These are phyloP conservation scores for Cladosporium velox DNA, from an alignment of 2,329 filamentous ascomycete genomes.

Conservation along the genomic window DNA sequence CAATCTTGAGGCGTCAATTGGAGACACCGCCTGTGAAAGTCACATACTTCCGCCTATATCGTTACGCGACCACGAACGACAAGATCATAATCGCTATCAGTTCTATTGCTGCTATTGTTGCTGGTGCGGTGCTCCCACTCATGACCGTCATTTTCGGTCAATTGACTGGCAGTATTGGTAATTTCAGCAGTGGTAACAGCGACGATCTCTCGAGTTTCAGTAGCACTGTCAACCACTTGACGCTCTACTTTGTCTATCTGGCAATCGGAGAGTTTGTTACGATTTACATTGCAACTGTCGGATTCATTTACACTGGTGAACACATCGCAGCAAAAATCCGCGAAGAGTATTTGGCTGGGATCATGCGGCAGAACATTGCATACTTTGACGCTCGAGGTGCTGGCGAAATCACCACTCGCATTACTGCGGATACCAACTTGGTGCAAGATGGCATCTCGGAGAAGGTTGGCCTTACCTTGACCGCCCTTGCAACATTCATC, in stretches of 20 bases:
- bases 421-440: constrained; percentile 90
- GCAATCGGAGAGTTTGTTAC: constrained; percentile 77
- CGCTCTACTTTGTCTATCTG: constrained; percentile 84
- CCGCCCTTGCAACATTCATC: constrained; percentile 77
- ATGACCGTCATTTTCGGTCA: constrained; percentile 69
- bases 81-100: constrained; percentile 43
- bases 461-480: constrained; percentile 77
- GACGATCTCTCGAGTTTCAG: constrained; percentile 53
- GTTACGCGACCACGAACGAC: constrained; percentile 48
- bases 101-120: constrained; percentile 39
- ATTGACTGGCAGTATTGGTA: constrained; percentile 70
- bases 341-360: no score
- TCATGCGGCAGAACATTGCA: no score
- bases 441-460: constrained; percentile 93
- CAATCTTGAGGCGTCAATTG: constrained; percentile 42
- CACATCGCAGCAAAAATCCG: constrained; percentile 49
- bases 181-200: constrained; percentile 44
- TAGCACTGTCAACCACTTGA: constrained; percentile 60
- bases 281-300: constrained; percentile 77
- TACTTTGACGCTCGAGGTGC: constrained; percentile 92
- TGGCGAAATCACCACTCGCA: constrained; percentile 90
- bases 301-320: constrained; percentile 72
- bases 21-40: constrained; percentile 46
- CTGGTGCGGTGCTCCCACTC: constrained; percentile 40
- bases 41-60: constrained; percentile 45